Base-by-base conservation (phyloP, 176 grass and related monocot species). In the Tillandsia fasciculata region DNA sequence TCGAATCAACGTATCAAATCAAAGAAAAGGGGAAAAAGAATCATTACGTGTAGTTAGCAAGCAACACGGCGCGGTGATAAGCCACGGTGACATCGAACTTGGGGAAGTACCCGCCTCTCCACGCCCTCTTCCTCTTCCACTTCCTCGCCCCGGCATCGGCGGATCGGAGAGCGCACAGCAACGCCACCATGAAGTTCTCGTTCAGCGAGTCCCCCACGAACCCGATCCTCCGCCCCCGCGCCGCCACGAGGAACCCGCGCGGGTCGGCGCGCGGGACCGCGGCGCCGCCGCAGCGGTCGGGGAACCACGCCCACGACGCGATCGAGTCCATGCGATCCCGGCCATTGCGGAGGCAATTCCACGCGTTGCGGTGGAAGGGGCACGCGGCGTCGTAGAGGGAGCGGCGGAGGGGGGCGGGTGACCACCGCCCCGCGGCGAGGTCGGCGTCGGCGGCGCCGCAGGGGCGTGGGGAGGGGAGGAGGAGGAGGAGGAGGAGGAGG, bases 51-150 rank as follows among this genome's bases (percentile, higher is more conserved):
- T 90, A 84, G 2, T 90, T 93, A 22, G 89, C 84, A 68, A 99
- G 89, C 42, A 99, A 83, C 71, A 93, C 94, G 1, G 94, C 87
- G 24, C 94, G 94, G 70, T 93, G 89, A 76, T 99, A 99, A 2
- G 77, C 94, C 12, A 99, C 84, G 65, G 81, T 48, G 27, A 90
- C 84, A 67, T 93, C 82, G 14, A 86, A 84, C 64, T 52, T 79
- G 9, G 94, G 94, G 51, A 97, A 97, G 76, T 90, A 90, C 0
- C 89, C 94, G 22, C 89, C 94, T 18, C 82, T 83, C 94, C 94
- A 97, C 33, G 94, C 89, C 26, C 94, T 79, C 56, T 90, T 87
- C 15, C 88, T 76, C 88, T 96, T 96, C 92, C 92, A 96, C 81
- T 92, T 96, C 11, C 72, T 67, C 49, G 85, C 88, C 22, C 76